Evolutionary conservation across 1,284 basidiomycete genomes (phyloP).

Genomic region (Cystobasidium sp.): DNA sequence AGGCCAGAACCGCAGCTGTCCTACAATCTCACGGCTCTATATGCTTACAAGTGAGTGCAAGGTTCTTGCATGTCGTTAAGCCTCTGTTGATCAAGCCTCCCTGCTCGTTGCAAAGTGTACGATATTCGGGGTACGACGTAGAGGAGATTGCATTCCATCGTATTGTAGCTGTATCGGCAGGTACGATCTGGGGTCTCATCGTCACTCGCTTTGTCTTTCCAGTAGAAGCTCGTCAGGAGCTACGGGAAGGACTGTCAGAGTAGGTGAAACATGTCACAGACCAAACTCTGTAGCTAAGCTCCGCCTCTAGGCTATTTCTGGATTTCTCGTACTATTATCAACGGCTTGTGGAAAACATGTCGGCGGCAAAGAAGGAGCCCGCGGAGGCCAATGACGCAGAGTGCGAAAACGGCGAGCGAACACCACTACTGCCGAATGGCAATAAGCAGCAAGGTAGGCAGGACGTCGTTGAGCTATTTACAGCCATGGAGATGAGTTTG

Average conservation of each 20-base stretch:
- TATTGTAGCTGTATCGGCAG: conserved; percentile 78
- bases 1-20: background rate
- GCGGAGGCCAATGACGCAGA: conserved; percentile 18
- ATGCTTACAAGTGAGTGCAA: conserved; percentile 35
- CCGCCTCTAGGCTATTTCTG: conserved; percentile 68
- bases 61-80: too few species aligned
- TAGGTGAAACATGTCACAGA: conserved; percentile 58
- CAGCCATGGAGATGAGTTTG: conserved; percentile 82
- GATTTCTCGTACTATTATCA: conserved; percentile 85
- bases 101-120: conserved; percentile 65
- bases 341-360: conserved; percentile 70
- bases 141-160: conserved; percentile 75
- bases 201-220: conserved; percentile 94
- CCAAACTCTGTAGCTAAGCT: background rate
- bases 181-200: conserved; percentile 85
- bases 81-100: background rate
- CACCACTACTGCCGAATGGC: conserved; percentile 3
- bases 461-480: conserved; percentile 40
- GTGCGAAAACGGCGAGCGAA: conserved; percentile 14
- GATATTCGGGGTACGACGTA: conserved; percentile 71
- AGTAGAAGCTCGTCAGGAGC: conserved; percentile 83
- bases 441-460: background rate
- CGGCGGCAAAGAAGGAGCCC: conserved; percentile 58
- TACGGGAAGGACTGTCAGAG: conserved; percentile 84
- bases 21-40: conserved; percentile 41